A percentile compares a stretch with the other conserved stretches of the same genome.
phyloP scores from a whole-genome alignment of 305 asterid species.

The Caryopteris hybrid region DNA sequence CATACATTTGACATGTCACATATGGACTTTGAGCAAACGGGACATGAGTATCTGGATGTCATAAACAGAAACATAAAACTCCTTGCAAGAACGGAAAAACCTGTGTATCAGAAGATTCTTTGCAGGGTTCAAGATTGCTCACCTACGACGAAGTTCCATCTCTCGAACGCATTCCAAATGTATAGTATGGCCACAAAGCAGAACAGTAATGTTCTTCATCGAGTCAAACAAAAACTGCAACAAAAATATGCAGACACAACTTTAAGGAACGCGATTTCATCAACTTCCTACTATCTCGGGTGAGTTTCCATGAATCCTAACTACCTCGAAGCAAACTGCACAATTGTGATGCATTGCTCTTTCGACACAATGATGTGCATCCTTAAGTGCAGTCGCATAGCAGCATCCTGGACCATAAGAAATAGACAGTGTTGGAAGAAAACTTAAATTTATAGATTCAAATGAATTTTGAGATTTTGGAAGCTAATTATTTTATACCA shows the following conservation, averaged over 20 bases:
- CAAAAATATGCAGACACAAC: background rate
- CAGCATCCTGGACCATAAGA: constrained; percentile 39
- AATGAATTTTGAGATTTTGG: background rate
- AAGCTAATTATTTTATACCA: constrained; percentile 31
- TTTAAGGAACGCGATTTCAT: background rate
- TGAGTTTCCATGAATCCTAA: background rate
- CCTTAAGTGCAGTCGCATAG: constrained; percentile 39
- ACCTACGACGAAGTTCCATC: constrained; percentile 46
- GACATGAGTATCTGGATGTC: constrained; percentile 48
- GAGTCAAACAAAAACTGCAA: constrained; percentile 52
- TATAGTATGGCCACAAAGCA: constrained; percentile 59
- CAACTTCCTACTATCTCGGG: background rate
- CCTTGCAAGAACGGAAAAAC: too few species aligned
- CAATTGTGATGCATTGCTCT: constrained; percentile 72
- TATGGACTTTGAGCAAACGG: constrained; percentile 53
- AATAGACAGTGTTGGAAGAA: background rate
- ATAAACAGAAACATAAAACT: background rate
- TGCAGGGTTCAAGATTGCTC: background rate
- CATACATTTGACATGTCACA: constrained; percentile 54
- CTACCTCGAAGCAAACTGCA: constrained; percentile 67
- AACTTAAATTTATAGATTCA: background rate
- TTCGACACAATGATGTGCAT: constrained; percentile 53
- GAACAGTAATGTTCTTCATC: constrained; percentile 36
- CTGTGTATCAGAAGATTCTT: background rate
- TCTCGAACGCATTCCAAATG: constrained; percentile 49